Conservation (phyloP, 441 rosid genomes). For the Omphalea diandra region DNA sequence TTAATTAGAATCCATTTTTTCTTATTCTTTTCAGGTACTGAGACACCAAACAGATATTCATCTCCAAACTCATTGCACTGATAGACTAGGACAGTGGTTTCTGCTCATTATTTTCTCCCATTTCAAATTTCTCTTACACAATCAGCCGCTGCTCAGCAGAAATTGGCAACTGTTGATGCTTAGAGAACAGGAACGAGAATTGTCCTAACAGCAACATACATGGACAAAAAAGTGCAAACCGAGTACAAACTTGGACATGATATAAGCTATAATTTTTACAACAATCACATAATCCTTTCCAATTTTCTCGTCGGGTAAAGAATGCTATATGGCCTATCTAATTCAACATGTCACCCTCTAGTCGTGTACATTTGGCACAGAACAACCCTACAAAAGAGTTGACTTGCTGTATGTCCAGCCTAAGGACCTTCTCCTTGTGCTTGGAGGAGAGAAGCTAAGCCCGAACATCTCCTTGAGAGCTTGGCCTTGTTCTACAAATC, state of each 20-base stretch:
- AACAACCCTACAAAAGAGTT: conserved; percentile 43
- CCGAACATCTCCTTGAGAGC: conserved; percentile 86
- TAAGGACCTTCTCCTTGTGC: conserved; percentile 49
- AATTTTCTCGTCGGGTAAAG: conserved; percentile 18
- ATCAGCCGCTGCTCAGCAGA: too few relatives aligned
- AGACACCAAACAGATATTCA: too few relatives aligned
- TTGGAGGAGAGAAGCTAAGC: conserved; percentile 70
- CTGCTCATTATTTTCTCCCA: too few relatives aligned
- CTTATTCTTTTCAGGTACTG: too few relatives aligned
- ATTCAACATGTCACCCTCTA: conserved; percentile 17
- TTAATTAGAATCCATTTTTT: too few relatives aligned
- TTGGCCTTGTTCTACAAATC: conserved; percentile 71
- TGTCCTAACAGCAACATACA: conserved; percentile 4
- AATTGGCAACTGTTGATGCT: too few relatives aligned
- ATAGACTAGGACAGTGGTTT: too few relatives aligned
- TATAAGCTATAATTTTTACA: conserved; percentile 15
- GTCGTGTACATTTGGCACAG: neutral
- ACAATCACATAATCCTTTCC: conserved; percentile 15
- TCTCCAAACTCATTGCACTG: too few relatives aligned
- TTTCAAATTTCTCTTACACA: too few relatives aligned
- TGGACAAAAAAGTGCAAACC: neutral
- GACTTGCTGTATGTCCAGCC: conserved; percentile 69
- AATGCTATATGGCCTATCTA: conserved; percentile 26
- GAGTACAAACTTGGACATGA: conserved; percentile 2
- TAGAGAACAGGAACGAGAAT: too few relatives aligned